phyloP scores from a whole-genome alignment of 768 basidiomycete species.

The Leucocoprinus birnbaumii region DNA sequence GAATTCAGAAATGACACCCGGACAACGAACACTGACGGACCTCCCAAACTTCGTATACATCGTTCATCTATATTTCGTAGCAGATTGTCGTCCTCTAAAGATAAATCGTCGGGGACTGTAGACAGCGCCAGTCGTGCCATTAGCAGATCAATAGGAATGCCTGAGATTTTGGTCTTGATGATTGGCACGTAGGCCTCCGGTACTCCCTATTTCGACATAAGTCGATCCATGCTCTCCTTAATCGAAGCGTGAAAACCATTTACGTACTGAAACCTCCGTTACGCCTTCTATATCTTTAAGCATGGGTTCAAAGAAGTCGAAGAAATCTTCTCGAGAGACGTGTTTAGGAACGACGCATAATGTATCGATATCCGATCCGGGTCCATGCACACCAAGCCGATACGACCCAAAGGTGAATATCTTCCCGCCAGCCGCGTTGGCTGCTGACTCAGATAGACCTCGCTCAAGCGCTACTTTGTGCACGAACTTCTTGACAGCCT shows the following conservation, averaged over 20 bases:
- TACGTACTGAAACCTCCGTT: constrained; percentile 84
- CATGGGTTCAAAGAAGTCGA: constrained; percentile 88
- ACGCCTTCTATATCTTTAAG: constrained; percentile 79
- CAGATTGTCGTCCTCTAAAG: constrained; percentile 87
- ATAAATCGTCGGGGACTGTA: constrained; percentile 88
- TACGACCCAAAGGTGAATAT: constrained; percentile 99
- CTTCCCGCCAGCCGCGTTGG: constrained; percentile 91
- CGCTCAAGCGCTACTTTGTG: constrained; percentile 71
- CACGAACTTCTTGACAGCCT: constrained; percentile 92
- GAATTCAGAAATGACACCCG: constrained; percentile 16
- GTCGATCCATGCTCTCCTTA: constrained; percentile 6
- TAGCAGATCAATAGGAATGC: constrained; percentile 91
- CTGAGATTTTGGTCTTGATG: constrained; percentile 86
- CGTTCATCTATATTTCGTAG: constrained; percentile 91
- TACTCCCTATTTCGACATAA: constrained; percentile 61
- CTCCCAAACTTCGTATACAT: constrained; percentile 92
- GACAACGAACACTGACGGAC: constrained; percentile 31
- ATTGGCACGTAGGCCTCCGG: constrained; percentile 97
- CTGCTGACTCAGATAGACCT: constrained; percentile 86
- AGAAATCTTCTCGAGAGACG: constrained; percentile 94
- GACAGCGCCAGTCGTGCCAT: constrained; percentile 88
- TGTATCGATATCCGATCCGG: constrained; percentile 97
- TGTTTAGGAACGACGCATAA: constrained; percentile 96
- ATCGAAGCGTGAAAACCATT: neutral
- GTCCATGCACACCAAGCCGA: constrained; percentile 95